Conservation (phyloP, 108 stramenopile species). For the Nitzschia sp. region DNA sequence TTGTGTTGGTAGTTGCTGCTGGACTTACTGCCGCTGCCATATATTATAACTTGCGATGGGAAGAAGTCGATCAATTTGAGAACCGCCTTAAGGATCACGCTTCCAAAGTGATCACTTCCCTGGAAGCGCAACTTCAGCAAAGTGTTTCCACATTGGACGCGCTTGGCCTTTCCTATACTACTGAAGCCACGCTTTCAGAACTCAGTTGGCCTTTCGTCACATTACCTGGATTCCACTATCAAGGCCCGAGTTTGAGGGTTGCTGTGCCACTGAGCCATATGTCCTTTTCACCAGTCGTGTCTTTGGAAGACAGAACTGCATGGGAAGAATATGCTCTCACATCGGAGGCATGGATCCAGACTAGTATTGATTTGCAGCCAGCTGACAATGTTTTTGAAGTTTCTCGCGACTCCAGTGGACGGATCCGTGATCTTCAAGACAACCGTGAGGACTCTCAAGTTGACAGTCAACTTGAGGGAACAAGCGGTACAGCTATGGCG, state of each 20-base stretch:
- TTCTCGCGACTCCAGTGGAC: background rate
- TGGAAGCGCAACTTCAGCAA: constrained; percentile 1
- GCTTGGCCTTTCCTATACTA: constrained; percentile 12
- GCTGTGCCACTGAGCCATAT: background rate
- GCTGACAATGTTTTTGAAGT: background rate
- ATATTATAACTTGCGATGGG: background rate
- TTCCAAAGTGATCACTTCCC: constrained; percentile 14
- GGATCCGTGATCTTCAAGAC: background rate
- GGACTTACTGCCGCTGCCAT: constrained; percentile 5
- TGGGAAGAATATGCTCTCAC: constrained; percentile 21
- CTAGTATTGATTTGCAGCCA: background rate
- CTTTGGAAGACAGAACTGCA: background rate
- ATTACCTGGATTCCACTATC: constrained; percentile 8
- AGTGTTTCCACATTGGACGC: constrained; percentile 5
- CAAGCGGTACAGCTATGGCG: background rate
- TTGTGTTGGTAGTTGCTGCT: constrained; percentile 4
- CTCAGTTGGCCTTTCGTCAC: constrained; percentile 6
- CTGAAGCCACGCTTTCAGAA: background rate
- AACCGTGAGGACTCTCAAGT: background rate
- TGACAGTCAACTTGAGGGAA: background rate
- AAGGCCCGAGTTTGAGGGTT: background rate
- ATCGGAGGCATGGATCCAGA: constrained; percentile 12
- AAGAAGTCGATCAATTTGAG: constrained; percentile 14
- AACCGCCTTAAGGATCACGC: constrained; percentile 3
- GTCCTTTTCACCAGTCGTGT: constrained; percentile 13